A percentile compares a stretch with the other conserved stretches of the same genome.
phyloP scores from a whole-genome alignment of 306 rosid genomes.

The Glycine soja region DNA sequence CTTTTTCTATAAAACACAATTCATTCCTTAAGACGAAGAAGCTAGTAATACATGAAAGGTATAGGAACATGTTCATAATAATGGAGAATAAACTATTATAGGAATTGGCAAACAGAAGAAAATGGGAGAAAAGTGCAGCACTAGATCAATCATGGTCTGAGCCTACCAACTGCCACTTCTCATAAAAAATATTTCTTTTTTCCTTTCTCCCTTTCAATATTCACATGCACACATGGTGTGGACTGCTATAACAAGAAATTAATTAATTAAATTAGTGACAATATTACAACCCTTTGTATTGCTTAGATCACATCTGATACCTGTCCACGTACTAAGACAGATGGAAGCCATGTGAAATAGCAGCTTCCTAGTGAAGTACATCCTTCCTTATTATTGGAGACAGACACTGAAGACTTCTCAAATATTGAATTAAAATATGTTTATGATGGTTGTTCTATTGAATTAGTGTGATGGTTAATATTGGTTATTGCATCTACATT shows the following conservation, averaged over 20 bases:
- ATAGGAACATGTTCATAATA: constrained; percentile 40
- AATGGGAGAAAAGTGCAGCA: constrained; percentile 66
- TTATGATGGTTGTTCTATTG: constrained; percentile 13
- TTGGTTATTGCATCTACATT: not conserved
- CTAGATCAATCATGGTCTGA: constrained; percentile 64
- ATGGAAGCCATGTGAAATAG: constrained; percentile 79
- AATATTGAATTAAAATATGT: constrained; percentile 17
- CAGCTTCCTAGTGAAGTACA: constrained; percentile 71
- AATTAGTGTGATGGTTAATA: constrained; percentile 24
- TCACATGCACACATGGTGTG: constrained; percentile 82
- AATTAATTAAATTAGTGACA: constrained; percentile 25
- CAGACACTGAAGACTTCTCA: constrained; percentile 39
- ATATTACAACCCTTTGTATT: constrained; percentile 33
- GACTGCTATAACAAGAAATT: constrained; percentile 40
- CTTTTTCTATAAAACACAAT: not conserved
- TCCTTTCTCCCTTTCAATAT: constrained; percentile 48
- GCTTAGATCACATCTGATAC: constrained; percentile 45
- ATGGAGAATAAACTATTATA: constrained; percentile 43
- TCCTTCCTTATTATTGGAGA: constrained; percentile 62
- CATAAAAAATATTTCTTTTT: not conserved
- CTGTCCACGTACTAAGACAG: constrained; percentile 49
- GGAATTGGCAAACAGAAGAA: constrained; percentile 54
- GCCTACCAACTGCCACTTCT: constrained; percentile 69
- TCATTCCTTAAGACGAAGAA: constrained; percentile 34
- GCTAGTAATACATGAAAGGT: constrained; percentile 33